Conservation (phyloP, 345 rosid genomes). For the Sisymbrium irio region DNA sequence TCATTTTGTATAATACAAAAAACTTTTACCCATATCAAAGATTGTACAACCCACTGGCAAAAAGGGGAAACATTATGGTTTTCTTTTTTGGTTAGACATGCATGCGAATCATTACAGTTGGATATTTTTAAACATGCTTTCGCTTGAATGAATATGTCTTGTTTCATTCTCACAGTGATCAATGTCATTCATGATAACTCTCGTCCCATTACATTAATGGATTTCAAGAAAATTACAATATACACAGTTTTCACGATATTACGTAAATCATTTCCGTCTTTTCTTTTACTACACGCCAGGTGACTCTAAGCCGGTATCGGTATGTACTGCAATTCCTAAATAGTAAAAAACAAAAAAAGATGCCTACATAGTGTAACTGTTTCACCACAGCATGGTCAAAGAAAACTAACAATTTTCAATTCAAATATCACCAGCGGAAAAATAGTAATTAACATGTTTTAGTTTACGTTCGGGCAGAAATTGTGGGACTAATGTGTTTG, state of each 20-base stretch:
- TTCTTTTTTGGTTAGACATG: neutral
- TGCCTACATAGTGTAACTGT: neutral
- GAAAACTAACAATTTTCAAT: neutral
- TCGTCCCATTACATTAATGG: neutral
- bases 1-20: neutral
- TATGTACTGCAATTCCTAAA: too few species aligned
- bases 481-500: neutral
- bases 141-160: neutral
- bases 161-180: neutral
- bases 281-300: neutral
- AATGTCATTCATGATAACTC: neutral
- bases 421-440: too few species aligned
- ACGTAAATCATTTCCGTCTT: neutral
- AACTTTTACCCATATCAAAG: neutral
- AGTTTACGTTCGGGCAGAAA: neutral
- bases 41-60: neutral
- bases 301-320: neutral
- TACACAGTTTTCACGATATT: neutral
- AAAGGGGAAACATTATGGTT: neutral
- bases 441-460: neutral
- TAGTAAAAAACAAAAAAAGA: too few species aligned
- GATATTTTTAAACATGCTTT: neutral
- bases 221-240: neutral
- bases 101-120: neutral
- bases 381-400: neutral